Percentiles rank a stretch among this genome's conserved stretches.
These are phyloP conservation scores for Waltiozyma sp. DNA, from an alignment of 1,139 yeast species.

Conservation along the genomic window DNA sequence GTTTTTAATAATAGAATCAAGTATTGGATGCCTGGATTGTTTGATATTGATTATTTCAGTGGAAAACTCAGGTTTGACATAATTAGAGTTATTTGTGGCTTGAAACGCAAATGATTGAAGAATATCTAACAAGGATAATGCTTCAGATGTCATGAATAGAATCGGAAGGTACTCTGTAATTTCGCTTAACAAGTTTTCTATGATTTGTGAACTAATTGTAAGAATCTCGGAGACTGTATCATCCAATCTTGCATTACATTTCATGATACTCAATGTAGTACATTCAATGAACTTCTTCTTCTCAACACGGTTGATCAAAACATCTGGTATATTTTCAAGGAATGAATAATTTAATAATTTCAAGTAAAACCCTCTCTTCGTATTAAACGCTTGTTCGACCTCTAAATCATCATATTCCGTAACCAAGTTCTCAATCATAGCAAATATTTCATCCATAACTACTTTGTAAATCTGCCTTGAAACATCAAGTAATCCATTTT, in stretches of 20 bases:
- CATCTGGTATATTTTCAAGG: constrained; percentile 19
- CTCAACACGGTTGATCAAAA: constrained; percentile 25
- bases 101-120: constrained; percentile 28
- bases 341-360: constrained; percentile 16
- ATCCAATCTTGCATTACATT: constrained; percentile 29
- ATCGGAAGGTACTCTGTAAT: constrained; percentile 23
- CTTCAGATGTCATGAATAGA: constrained; percentile 34
- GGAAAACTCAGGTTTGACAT: constrained; percentile 27
- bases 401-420: constrained; percentile 16
- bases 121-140: constrained; percentile 31
- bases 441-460: constrained; percentile 26
- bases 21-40: constrained; percentile 30
- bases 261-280: constrained; percentile 30
- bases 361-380: constrained; percentile 28
- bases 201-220: constrained; percentile 28
- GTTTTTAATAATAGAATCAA: constrained; percentile 20
- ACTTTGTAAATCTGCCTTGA: constrained; percentile 31
- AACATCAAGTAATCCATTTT: constrained; percentile 35
- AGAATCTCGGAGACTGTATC: constrained; percentile 30
- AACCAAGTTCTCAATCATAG: constrained; percentile 16
- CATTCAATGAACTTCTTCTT: constrained; percentile 28
- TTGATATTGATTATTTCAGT: constrained; percentile 20
- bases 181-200: constrained; percentile 23
- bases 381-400: constrained; percentile 26
- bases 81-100: constrained; percentile 17